A percentile compares a stretch with the other conserved stretches of the same genome.
These are phyloP conservation scores for Neoboletus subvelutipes DNA, from an alignment of 768 basidiomycete species.

Conservation along the genomic window DNA sequence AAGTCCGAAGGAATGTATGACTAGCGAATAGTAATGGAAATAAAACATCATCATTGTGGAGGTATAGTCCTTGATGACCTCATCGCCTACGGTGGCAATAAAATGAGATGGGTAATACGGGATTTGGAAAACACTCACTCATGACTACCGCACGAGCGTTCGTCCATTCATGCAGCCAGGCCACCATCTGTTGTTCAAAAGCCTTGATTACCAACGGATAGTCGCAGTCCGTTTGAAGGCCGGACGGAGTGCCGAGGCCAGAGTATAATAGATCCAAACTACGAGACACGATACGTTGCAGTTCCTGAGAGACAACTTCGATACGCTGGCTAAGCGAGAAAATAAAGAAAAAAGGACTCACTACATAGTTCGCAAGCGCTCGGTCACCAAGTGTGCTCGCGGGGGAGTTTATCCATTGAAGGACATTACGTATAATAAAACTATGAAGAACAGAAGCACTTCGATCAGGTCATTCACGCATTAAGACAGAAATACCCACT, in stretches of 20 bases:
- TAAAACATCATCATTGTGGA: slow-evolving; percentile 59
- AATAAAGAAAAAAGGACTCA: slow-evolving; percentile 34
- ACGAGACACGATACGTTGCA: slow-evolving; percentile 87
- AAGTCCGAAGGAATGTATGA: slow-evolving; percentile 93
- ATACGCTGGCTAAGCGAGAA: not conserved
- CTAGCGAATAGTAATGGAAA: slow-evolving; percentile 81
- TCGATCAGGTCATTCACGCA: not conserved
- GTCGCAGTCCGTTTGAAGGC: slow-evolving; percentile 80
- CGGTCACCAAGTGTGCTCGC: slow-evolving; percentile 63
- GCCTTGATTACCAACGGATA: slow-evolving; percentile 82
- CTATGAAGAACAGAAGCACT: slow-evolving; percentile 36
- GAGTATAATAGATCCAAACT: slow-evolving; percentile 91
- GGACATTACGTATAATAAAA: slow-evolving; percentile 82
- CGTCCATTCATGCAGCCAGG: slow-evolving; percentile 59
- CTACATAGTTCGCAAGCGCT: slow-evolving; percentile 74
- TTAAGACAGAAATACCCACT: slow-evolving; percentile 53
- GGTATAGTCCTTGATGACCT: slow-evolving; percentile 27
- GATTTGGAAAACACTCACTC: slow-evolving; percentile 14
- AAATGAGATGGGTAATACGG: slow-evolving; percentile 1
- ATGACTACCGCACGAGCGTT: slow-evolving; percentile 14
- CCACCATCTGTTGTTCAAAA: slow-evolving; percentile 73
- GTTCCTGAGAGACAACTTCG: slow-evolving; percentile 46
- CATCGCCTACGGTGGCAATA: slow-evolving; percentile 22
- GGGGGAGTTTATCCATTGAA: slow-evolving; percentile 70
- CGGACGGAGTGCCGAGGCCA: slow-evolving; percentile 73